These are phyloP conservation scores for Cenchrus americanus DNA, from an alignment of 176 grass and related monocot species.

Conservation along the genomic window DNA sequence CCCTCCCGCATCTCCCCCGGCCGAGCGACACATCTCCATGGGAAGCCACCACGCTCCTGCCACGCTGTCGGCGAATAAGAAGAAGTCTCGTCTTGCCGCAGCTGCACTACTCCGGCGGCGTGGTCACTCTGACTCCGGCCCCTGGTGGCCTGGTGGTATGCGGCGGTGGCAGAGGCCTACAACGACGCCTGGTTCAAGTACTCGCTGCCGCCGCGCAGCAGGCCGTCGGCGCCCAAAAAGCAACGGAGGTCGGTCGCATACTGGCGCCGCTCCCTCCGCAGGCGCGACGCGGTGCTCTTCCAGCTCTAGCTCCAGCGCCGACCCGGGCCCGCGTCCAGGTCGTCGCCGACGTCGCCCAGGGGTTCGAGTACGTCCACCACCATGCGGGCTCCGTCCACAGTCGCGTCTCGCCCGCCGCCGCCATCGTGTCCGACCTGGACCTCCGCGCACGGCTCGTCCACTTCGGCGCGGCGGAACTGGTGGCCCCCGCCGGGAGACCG, in stretches of 20 bases:
- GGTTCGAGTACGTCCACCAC: conserved; percentile 77
- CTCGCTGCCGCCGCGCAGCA: too few relatives aligned
- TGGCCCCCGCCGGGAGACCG: conserved; percentile 20
- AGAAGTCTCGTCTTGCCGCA: too few relatives aligned
- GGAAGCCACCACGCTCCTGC: too few relatives aligned
- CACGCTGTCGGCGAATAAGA: too few relatives aligned
- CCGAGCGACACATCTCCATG: too few relatives aligned
- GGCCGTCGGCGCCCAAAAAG: too few relatives aligned
- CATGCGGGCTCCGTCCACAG: conserved; percentile 53
- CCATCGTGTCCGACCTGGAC: conserved; percentile 57
- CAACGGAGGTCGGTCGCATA: not conserved
- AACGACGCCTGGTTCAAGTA: too few relatives aligned
- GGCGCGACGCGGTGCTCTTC: conserved; percentile 52
- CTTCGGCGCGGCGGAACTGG: conserved; percentile 55
- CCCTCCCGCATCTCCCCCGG: too few relatives aligned
- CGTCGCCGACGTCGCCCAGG: conserved; percentile 62
- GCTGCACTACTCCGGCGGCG: too few relatives aligned
- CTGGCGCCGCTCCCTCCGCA: conserved; percentile 72
- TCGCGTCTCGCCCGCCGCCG: conserved; percentile 46
- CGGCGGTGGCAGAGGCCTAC: too few relatives aligned
- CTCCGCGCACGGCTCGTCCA: conserved; percentile 61
- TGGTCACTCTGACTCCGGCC: too few relatives aligned
- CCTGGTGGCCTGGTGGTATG: too few relatives aligned
- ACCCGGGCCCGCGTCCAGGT: conserved; percentile 60
- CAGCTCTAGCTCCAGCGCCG: conserved; percentile 30